Evolutionary conservation across 2,329 filamentous ascomycete species (phyloP), one percentile per base, ranked within the genome.

Genomic region (Ophiostoma tasmaniense): DNA sequence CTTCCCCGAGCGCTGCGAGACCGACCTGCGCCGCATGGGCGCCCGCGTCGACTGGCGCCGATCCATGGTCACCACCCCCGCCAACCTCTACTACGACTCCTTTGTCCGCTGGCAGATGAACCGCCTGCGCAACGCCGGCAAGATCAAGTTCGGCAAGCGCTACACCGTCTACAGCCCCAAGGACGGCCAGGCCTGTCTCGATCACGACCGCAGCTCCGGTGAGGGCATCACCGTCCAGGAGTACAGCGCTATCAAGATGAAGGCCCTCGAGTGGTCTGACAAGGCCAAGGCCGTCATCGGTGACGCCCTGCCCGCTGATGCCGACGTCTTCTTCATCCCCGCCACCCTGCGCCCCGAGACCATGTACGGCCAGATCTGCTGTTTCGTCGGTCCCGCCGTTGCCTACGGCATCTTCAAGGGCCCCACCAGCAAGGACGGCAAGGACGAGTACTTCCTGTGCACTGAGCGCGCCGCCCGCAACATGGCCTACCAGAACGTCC

Each of bases 91-190:
- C 82, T 99, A 96, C 77, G 94, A 99, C 77, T 87, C 92, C 4
- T 99, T 99, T 76, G 90, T 98, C 55, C 84, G 91, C 75, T 99
- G 95, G 95, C 95, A 98, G 80, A 97, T 98, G 91, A 93, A 91
- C 78, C 90, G 91, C 72, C 85, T 98, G 67, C 92, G 90, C 79
- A 91, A 95, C 77, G 81, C 97, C 71, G 87, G 91, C 75, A 98
- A 97, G 83, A 94, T 98, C 80, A 91, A 93, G 79, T 95, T 93
- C 76, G 92, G 91, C 70, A 93, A 91, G 76, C 76, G 76, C 55
- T 74, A 74, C 71, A 75, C 73, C 4, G 71, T 74, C 35, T 75
- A 73, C 73, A 71, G 69, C 59, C 91, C 92, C 70, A 96, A 96
- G 80, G 92, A 96, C 74, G 90, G 90, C 39, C 91, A 95, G 77